phyloP scores from a whole-genome alignment of 1,284 basidiomycete genomes.

The Irpex sp. region DNA sequence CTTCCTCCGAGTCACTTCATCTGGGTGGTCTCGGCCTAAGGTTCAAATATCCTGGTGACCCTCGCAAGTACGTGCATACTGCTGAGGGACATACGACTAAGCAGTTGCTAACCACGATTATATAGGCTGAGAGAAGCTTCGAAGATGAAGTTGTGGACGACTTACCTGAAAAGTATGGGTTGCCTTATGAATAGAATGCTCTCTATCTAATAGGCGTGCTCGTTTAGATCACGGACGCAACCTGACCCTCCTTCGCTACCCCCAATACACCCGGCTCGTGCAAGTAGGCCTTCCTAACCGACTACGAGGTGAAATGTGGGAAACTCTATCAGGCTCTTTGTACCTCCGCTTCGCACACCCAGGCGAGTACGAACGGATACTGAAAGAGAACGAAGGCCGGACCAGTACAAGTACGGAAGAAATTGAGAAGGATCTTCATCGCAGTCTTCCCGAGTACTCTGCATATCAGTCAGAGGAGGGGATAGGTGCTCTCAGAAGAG shows the following conservation, averaged over 20 bases:
- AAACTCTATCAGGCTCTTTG: slow-evolving; percentile 92
- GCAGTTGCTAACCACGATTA: background rate
- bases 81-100: background rate
- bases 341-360: slow-evolving; percentile 89
- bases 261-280: slow-evolving; percentile 92
- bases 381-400: slow-evolving; percentile 79
- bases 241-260: slow-evolving; percentile 91
- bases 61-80: slow-evolving; percentile 69
- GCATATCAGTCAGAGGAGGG: slow-evolving; percentile 91
- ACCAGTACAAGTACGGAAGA: slow-evolving; percentile 93
- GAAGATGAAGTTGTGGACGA: slow-evolving; percentile 96
- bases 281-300: slow-evolving; percentile 97
- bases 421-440: slow-evolving; percentile 98
- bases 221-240: slow-evolving; percentile 79
- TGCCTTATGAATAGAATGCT: background rate
- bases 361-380: slow-evolving; percentile 78
- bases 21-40: slow-evolving; percentile 83
- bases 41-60: slow-evolving; percentile 92
- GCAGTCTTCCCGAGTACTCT: slow-evolving; percentile 92
- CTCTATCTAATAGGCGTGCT: background rate
- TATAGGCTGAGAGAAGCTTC: slow-evolving; percentile 88
- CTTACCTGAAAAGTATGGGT: slow-evolving; percentile 76
- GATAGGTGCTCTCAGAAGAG: slow-evolving; percentile 80
- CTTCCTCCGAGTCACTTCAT: slow-evolving; percentile 53
- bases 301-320: slow-evolving; percentile 97